Percentiles rank a stretch among this genome's conserved stretches.
Conservation (phyloP, 177 flowering plant genomes). For the Telopea speciosissima region DNA sequence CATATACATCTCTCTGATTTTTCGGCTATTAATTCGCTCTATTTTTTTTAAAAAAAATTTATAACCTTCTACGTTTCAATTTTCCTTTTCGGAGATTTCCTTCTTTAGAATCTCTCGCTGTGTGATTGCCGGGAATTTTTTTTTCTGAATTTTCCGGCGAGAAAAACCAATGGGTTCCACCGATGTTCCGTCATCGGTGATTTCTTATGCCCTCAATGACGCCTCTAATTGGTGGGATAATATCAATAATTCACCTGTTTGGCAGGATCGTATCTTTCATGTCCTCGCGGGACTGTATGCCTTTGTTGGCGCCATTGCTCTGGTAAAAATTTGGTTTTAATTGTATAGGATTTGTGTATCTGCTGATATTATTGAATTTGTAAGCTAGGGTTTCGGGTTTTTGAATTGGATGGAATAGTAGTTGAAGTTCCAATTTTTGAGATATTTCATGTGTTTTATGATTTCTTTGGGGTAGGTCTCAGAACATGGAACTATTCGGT, state of each 20-base stretch:
- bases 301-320: conserved; percentile 63
- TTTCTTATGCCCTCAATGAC: conserved; percentile 27
- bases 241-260: conserved; percentile 47
- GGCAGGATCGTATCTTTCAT: conserved; percentile 81
- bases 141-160: neutral
- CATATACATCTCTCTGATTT: too few species aligned
- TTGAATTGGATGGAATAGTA: neutral
- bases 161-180: conserved; percentile 11
- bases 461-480: too few species aligned
- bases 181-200: conserved; percentile 22
- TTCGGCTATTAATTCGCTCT: too few species aligned
- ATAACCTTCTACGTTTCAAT: neutral
- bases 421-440: too few species aligned
- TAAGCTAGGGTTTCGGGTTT: neutral
- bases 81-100: neutral
- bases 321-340: conserved; percentile 28
- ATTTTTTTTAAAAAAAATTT: too few species aligned
- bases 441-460: neutral
- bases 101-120: too few species aligned
- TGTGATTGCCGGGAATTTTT: conserved; percentile 9
- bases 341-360: neutral
- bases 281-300: conserved; percentile 70
- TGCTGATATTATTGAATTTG: neutral
- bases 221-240: conserved; percentile 79
- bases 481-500: too few species aligned